Evolutionary conservation across 2,329 filamentous ascomycete species (phyloP).

Genomic region (Botrytis byssoidea): DNA sequence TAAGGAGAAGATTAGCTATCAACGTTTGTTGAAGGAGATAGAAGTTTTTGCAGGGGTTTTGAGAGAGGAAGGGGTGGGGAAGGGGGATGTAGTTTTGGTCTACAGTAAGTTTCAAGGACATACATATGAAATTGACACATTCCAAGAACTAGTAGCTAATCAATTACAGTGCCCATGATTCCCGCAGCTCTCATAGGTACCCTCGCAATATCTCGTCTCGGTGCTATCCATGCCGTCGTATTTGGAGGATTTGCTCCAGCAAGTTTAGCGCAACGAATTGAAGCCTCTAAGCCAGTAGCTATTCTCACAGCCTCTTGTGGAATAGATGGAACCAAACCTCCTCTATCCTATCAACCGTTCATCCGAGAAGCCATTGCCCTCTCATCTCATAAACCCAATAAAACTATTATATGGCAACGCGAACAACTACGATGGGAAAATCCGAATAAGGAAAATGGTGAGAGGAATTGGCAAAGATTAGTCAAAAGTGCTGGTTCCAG

Average conservation of each 20-base stretch:
- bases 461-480: slow-evolving; percentile 77
- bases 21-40: slow-evolving; percentile 73
- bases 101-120: slow-evolving; percentile 65
- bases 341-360: slow-evolving; percentile 73
- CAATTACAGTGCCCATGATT: slow-evolving; percentile 80
- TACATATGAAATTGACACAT: neutral
- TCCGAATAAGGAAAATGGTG: slow-evolving; percentile 62
- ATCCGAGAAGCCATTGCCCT: slow-evolving; percentile 70
- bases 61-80: slow-evolving; percentile 75
- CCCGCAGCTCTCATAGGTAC: slow-evolving; percentile 84
- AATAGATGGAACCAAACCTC: slow-evolving; percentile 81
- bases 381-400: slow-evolving; percentile 68
- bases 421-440: slow-evolving; percentile 73
- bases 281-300: slow-evolving; percentile 70
- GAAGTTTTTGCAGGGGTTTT: slow-evolving; percentile 79
- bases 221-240: slow-evolving; percentile 86
- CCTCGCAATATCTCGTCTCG: slow-evolving; percentile 75
- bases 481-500: slow-evolving; percentile 68
- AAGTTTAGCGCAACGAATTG: slow-evolving; percentile 84
- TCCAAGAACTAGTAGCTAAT: slow-evolving; percentile 12
- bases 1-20: slow-evolving; percentile 74
- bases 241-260: slow-evolving; percentile 87
- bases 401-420: slow-evolving; percentile 80
- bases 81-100: slow-evolving; percentile 82
- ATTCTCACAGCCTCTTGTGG: slow-evolving; percentile 90